Base-by-base conservation (phyloP, 805 yeast genomes). In the Saturnispora sekii region DNA sequence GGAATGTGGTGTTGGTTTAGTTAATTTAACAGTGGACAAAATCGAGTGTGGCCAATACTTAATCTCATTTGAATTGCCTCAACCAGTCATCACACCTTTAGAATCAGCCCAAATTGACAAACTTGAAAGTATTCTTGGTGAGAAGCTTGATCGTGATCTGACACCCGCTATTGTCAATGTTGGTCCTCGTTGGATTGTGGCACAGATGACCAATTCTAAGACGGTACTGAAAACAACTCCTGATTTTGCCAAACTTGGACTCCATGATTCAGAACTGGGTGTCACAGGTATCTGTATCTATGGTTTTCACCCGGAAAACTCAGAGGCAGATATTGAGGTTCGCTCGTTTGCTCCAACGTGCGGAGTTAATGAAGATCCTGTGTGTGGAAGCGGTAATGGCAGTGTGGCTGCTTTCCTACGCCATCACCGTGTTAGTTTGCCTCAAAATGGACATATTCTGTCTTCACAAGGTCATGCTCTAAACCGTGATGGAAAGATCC, bases 371-470 rank as follows among this genome's bases (percentile, higher is more conserved):
- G 79, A 74, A 48, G 79, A 74, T 53, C 78, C 78, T 1, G 79
- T 71, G 8, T 74, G 79, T 55, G 79, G 79, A 2, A 65, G 72
- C 48, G 79, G 79, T n/a, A 62, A 68, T 2, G 60, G 47, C n/a
- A 40, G 48, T 36, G 41, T 43, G 3, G 36, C 41, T 21, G 37
- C 44, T 3, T 47, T 46, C 10, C n/a, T 41, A 15, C 35, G 35
- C 8, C 11, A 32, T 10, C 35, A 30, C 32, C 28, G 39, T 7
- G 16, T 12, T 18, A 18, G 26, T 5, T 21, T 21, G 26, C 26
- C 10, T 11, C 15, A n/a, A 18, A 15, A 10, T n/a, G 37, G 35
- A 21, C 14, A 10, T 8, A n/a, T 17, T 12, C 3, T 7, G 9
- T 28, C 37, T 15, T 29, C 21, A 17, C 44, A 41, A 35, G 44